These are phyloP conservation scores for Kwoniella botswanensis DNA, from an alignment of 768 basidiomycete genomes.

Conservation along the genomic window DNA sequence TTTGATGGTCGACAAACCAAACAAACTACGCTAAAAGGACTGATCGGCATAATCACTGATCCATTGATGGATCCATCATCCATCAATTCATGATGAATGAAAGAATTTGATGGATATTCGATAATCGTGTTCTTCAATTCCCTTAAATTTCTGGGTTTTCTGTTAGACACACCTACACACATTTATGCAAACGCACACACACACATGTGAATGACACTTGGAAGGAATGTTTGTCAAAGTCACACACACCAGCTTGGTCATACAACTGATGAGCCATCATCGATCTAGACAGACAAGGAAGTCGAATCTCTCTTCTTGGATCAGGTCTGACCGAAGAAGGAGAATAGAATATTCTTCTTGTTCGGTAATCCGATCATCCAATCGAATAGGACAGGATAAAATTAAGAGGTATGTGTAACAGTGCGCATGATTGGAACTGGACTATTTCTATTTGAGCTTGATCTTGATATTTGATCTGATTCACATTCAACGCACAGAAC, in stretches of 20 bases:
- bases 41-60: conserved; percentile 1
- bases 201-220: background rate
- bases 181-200: no score
- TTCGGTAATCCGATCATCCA: background rate
- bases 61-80: background rate
- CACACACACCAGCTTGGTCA: background rate
- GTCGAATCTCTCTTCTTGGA: background rate
- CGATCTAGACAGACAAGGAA: background rate
- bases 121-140: background rate
- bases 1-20: conserved; percentile 2
- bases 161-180: background rate
- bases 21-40: background rate
- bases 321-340: background rate
- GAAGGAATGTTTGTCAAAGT: background rate
- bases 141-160: conserved; percentile 10
- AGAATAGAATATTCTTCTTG: background rate
- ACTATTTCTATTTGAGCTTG: background rate
- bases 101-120: conserved; percentile 13
- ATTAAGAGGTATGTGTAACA: conserved; percentile 5
- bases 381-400: background rate
- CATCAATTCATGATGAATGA: no score
- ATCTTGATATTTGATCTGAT: background rate
- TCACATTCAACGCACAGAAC: background rate
- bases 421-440: background rate
- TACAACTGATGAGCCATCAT: background rate